Evolutionary conservation across 768 basidiomycete species (phyloP).

Genomic region (Boletus rufocinnamomeus): DNA sequence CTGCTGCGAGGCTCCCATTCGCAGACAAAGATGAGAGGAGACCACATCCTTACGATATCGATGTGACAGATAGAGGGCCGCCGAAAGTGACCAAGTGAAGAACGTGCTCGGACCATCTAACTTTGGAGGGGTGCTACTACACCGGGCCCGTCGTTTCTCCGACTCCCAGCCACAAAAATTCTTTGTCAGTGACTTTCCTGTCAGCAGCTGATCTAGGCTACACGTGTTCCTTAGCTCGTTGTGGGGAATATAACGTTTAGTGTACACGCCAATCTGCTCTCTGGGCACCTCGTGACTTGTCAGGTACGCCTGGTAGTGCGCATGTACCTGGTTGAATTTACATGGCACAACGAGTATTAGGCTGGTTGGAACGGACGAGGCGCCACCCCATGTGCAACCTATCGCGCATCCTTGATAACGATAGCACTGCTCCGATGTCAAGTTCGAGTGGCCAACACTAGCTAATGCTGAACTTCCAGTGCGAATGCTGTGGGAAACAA

Average conservation of each 20-base stretch:
- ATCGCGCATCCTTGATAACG: constrained; percentile 1
- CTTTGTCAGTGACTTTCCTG: neutral
- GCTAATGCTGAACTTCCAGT: neutral
- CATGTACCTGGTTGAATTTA: constrained; percentile 11
- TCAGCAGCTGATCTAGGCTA: constrained; percentile 17
- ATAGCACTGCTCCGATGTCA: neutral
- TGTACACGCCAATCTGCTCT: constrained; percentile 13
- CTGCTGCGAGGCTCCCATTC: constrained; percentile 5
- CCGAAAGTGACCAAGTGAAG: constrained; percentile 12
- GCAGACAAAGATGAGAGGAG: constrained; percentile 5
- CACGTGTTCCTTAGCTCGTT: constrained; percentile 25
- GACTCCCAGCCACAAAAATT: neutral
- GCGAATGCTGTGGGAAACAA: constrained; percentile 7
- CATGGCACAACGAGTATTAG: neutral
- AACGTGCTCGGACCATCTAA: constrained; percentile 10
- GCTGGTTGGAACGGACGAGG: neutral
- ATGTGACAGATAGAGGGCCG: constrained; percentile 12
- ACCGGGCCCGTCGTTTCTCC: neutral
- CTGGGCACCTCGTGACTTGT: constrained; percentile 11
- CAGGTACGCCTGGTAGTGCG: neutral
- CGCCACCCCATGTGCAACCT: neutral
- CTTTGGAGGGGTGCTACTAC: neutral
- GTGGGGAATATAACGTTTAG: constrained; percentile 28
- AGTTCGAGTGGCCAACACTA: neutral
- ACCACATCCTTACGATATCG: constrained; percentile 10